Evolutionary conservation across 2,329 filamentous ascomycete genomes (phyloP), one percentile per base, ranked within the genome.

Genomic region (Dryadomyces quercus-mongolicae): DNA sequence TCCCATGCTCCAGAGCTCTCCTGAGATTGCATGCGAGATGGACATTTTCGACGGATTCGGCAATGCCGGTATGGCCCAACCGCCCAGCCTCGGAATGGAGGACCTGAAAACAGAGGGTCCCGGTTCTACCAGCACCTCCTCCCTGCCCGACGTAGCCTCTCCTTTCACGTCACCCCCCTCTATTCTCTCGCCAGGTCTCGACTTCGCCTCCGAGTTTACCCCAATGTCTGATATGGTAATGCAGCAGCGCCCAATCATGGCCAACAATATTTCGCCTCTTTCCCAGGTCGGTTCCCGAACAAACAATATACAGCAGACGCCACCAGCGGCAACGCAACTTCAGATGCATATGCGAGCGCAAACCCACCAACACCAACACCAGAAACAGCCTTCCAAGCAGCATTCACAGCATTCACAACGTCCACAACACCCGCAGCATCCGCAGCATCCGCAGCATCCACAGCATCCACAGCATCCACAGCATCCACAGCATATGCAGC

Each of bases 31-130:
- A 1, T 70, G 65, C 58, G 69, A 70, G 57, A 72, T 83, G 10
- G 81, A 85, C 54, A 79, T 85, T 8, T 85, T 85, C 55, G 81
- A 85, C 60, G 81, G 81, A 5, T 84, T 84, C 54, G 81, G 81
- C 51, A 82, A 74, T 55, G 77, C 75, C 5, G 80, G 80, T 22
- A 81, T 84, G 72, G 79, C 73, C 2, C 76, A 80, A 56, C 72
- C 75, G 13, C 65, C 74, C 0, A 69, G 74, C 60, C 63, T 73
- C 42, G 45, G 54, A 46, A 70, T 74, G 49, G 73, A 78, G 21
- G 76, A 80, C 25, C 75, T 72, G 44, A 73, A 72, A 40, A 69
- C 67, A 59, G 75, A 75, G 58, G 73, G 68, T 45, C 61, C 70
- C 63, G 67, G 67, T 54, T 68, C 70, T 3, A 66, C 61, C 43